Base-by-base conservation (phyloP, 2,329 filamentous ascomycete species). In the Trichoderma aggressivum region DNA sequence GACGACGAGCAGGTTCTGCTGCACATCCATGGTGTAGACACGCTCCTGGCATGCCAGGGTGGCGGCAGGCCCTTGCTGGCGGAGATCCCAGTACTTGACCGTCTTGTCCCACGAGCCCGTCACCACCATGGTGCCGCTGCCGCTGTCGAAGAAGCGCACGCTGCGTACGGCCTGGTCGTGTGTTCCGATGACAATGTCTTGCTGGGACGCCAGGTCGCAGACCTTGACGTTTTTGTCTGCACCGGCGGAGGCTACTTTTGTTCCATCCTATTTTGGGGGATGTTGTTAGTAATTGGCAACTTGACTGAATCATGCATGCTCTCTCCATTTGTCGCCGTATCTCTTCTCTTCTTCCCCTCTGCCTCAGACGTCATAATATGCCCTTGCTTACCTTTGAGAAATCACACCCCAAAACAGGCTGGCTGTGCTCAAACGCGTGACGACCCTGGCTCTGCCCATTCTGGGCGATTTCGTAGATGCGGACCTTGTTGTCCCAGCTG, bases 401-500 rank as follows among this genome's bases (percentile, higher is more conserved):
- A 78, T 94, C 92, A 74, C 91, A 91, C 79, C 89, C 92, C 73
- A 99, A 84, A 3, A 97, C 94, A 3, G 94, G 94, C 58, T 88
- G 93, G 75, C 94, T 91, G 82, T 97, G 93, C 75, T 97, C 92
- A 79, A 96, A 97, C 72, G 91, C 85, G 74, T 94, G 94, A 78
- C 94, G 95, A 63, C 94, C 94, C 79, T 94, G 89, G 78, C 92
- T 95, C 79, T 92, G 88, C 56, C 94, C 94, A 75, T 89, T 89
- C 70, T 83, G 83, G 74, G 91, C 89, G 79, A 98, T 94, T 81
- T 98, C 94, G 84, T 98, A 99, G 79, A 99, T 95, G 78, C 94
- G 92, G 74, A 98, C 94, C 81, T 97, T 97, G 85, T 97, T 97
- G 83, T 99, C 96, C 96, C 96, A 99, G 77, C 94, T 97, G 61